These are phyloP conservation scores for Eucalyptus regnans DNA, from an alignment of 345 rosid species.

Conservation along the genomic window DNA sequence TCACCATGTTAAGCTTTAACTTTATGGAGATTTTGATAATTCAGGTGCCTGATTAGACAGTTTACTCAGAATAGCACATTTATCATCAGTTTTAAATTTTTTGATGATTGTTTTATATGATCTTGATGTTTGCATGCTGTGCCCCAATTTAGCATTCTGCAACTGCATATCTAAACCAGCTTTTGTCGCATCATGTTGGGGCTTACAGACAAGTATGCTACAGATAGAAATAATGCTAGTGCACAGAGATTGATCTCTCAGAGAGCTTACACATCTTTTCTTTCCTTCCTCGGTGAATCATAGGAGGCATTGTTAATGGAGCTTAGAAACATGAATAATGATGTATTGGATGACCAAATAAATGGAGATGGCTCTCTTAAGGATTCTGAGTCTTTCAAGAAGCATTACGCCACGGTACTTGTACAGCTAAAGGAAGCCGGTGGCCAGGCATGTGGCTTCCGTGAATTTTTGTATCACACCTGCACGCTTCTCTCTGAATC, in stretches of 20 bases:
- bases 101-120: not conserved
- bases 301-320: slow-evolving; percentile 30
- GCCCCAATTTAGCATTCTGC: not conserved
- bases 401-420: slow-evolving; percentile 30
- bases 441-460: slow-evolving; percentile 49
- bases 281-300: not conserved
- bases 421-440: slow-evolving; percentile 40
- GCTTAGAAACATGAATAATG: slow-evolving; percentile 23
- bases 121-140: not conserved
- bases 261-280: not conserved
- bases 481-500: not conserved
- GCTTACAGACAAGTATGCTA: not conserved
- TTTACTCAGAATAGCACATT: not conserved
- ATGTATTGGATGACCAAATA: slow-evolving; percentile 17
- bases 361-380: slow-evolving; percentile 14
- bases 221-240: not conserved
- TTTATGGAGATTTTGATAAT: not conserved
- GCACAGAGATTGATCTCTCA: not conserved
- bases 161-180: not conserved
- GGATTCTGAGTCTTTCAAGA: slow-evolving; percentile 36
- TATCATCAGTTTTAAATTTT: not conserved
- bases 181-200: not conserved
- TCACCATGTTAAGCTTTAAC: not conserved
- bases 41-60: not conserved
- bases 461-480: slow-evolving; percentile 2